A percentile compares a stretch with the other conserved stretches of the same genome.
These are phyloP conservation scores for Umbelopsis ramanniana DNA, from an alignment of 192 early-diverging fungal species.

Conservation along the genomic window DNA sequence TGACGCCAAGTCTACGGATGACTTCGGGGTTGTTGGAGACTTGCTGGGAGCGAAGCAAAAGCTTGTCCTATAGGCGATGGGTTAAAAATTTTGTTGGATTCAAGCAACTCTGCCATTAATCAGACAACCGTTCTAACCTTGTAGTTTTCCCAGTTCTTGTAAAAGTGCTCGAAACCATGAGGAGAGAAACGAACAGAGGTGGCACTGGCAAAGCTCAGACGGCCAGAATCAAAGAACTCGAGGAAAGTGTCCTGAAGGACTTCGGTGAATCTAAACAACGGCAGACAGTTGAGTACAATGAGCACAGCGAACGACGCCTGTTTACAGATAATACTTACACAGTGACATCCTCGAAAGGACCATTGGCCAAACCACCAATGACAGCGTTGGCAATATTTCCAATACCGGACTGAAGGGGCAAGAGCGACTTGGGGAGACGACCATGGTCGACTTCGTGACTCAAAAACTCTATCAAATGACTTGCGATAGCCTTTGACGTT, in stretches of 20 bases:
- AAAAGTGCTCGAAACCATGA: conserved; percentile 44
- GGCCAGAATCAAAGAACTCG: conserved; percentile 43
- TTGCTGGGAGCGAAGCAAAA: conserved; percentile 46
- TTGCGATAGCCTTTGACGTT: conserved; percentile 36
- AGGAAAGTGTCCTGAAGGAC: conserved; percentile 52
- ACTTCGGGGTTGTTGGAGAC: conserved; percentile 51
- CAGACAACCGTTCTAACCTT: conserved; percentile 33
- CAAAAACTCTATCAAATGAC: conserved; percentile 46
- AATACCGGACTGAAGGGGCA: conserved; percentile 48
- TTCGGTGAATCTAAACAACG: conserved; percentile 38
- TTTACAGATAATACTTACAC: conserved; percentile 39
- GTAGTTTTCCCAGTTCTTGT: conserved; percentile 44
- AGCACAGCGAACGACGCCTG: too few relatives aligned
- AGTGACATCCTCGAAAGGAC: conserved; percentile 40
- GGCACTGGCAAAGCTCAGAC: conserved; percentile 35
- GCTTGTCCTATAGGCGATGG: conserved; percentile 23
- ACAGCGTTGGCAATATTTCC: conserved; percentile 52
- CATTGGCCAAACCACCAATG: conserved; percentile 47
- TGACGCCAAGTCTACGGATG: conserved; percentile 46
- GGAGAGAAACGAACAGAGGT: conserved; percentile 49
- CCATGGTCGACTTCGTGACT: conserved; percentile 46
- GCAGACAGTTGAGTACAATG: not conserved
- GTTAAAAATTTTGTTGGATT: not conserved
- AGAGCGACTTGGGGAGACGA: conserved; percentile 38
- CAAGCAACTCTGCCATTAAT: not conserved